Evolutionary conservation across 495 filamentous ascomycete species (phyloP).

Genomic region (Penicillium nucicola): DNA sequence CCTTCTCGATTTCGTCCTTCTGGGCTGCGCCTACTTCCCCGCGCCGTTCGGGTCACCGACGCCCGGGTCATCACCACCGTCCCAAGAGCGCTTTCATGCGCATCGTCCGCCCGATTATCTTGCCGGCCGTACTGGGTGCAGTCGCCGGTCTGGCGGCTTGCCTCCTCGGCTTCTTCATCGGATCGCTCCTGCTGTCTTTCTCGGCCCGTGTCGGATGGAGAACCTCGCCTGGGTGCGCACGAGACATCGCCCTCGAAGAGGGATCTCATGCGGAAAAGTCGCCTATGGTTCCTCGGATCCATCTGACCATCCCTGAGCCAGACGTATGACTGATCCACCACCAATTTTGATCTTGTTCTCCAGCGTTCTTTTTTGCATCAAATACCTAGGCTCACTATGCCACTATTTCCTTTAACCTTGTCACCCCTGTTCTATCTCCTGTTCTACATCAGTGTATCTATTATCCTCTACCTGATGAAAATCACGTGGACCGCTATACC

Average conservation of each 20-base stretch:
- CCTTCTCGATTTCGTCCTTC: conserved; percentile 21
- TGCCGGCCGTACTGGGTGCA: conserved; percentile 37
- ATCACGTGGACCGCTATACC: background rate
- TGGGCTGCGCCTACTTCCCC: conserved; percentile 5
- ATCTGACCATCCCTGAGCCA: conserved; percentile 5
- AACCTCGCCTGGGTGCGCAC: background rate
- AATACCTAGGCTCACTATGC: background rate
- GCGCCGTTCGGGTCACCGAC: conserved; percentile 9
- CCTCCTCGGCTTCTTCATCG: conserved; percentile 39
- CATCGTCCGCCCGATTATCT: conserved; percentile 30
- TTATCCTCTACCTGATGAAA: background rate
- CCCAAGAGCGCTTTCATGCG: conserved; percentile 23
- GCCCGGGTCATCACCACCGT: conserved; percentile 12
- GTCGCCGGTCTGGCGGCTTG: conserved; percentile 38
- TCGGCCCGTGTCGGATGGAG: conserved; percentile 16
- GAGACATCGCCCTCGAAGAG: conserved; percentile 9
- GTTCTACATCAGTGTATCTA: background rate
- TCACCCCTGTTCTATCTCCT: background rate
- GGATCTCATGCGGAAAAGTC: conserved; percentile 19
- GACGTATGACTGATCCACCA: background rate
- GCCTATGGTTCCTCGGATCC: conserved; percentile 10
- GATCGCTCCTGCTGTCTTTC: conserved; percentile 32
- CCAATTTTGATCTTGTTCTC: background rate
- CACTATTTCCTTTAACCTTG: background rate
- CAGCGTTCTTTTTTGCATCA: background rate